Percentiles rank a stretch among this genome's conserved stretches.
Evolutionary conservation across 177 flowering plant species (phyloP).

Genomic region (Telopea speciosissima): DNA sequence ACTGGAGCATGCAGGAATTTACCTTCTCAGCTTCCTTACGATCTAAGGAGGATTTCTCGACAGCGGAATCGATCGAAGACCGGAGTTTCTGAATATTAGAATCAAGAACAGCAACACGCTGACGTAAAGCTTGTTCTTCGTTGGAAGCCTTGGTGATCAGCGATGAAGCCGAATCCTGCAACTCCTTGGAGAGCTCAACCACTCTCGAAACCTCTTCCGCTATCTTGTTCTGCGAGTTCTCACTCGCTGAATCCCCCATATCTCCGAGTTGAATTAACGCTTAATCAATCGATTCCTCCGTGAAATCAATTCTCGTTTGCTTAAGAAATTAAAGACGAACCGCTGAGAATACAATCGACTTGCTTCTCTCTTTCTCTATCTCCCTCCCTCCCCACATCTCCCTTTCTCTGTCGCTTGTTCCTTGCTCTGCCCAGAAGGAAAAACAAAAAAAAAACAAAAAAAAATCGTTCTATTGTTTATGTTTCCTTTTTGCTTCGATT

Average conservation of each 20-base stretch:
- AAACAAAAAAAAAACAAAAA: too few species aligned
- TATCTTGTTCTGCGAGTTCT: conserved; percentile 4
- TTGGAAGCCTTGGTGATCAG: not conserved
- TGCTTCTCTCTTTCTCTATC: not conserved
- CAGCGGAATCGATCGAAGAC: conserved; percentile 33
- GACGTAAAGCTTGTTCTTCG: not conserved
- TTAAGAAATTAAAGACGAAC: not conserved
- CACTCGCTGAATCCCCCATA: conserved; percentile 12
- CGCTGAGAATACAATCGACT: not conserved
- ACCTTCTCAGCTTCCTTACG: conserved; percentile 55
- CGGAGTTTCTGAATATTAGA: conserved; percentile 38
- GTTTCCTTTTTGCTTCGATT: too few species aligned
- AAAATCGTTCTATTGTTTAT: too few species aligned
- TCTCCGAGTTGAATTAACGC: not conserved
- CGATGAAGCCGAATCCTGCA: not conserved
- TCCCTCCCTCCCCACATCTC: not conserved
- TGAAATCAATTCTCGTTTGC: not conserved
- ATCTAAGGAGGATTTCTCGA: conserved; percentile 29
- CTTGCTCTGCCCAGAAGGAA: too few species aligned
- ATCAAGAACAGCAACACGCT: conserved; percentile 41
- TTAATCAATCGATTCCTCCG: not conserved
- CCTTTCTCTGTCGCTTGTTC: too few species aligned
- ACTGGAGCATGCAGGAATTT: not conserved
- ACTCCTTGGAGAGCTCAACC: conserved; percentile 25
- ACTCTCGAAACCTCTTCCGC: conserved; percentile 47